These are phyloP conservation scores for Daldinia caldariorum DNA, from an alignment of 495 filamentous ascomycete genomes.

Conservation along the genomic window DNA sequence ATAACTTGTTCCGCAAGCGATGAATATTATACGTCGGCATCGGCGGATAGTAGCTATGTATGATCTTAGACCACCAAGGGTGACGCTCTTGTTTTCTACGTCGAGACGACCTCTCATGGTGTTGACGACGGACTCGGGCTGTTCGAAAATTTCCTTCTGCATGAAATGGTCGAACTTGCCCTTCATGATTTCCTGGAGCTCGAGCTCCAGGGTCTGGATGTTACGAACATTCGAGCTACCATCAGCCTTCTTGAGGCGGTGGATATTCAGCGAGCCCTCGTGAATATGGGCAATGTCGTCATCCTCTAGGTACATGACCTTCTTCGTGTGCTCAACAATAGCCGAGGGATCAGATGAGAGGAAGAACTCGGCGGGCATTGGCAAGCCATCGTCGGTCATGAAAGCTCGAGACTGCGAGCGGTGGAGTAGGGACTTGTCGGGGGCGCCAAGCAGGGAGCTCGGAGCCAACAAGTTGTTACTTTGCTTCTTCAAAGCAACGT, in stretches of 20 bases:
- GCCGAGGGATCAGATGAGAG: constrained; percentile 97
- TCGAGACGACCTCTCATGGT: constrained; percentile 99
- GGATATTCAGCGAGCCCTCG: constrained; percentile 98
- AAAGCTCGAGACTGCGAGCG: constrained; percentile 98
- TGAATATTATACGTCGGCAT: constrained; percentile 96
- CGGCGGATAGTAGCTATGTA: constrained; percentile 96
- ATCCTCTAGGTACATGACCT: constrained; percentile 98
- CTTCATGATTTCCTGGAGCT: constrained; percentile 99
- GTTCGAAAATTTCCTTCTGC: constrained; percentile 99
- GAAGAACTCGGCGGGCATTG: constrained; percentile 99
- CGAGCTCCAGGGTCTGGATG: constrained; percentile 97
- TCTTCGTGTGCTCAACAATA: constrained; percentile 99
- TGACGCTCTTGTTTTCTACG: constrained; percentile 89
- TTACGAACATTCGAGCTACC: constrained; percentile 95
- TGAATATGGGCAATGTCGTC: constrained; percentile 99
- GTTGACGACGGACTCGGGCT: constrained; percentile 98
- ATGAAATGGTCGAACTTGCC: constrained; percentile 99
- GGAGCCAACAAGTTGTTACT: constrained; percentile 66
- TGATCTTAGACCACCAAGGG: constrained; percentile 91
- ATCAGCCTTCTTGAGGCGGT: constrained; percentile 95
- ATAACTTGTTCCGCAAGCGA: constrained; percentile 96
- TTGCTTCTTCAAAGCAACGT: constrained; percentile 91
- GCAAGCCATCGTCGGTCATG: constrained; percentile 95
- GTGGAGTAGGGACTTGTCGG: constrained; percentile 97
- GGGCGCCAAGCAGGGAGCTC: constrained; percentile 79